Percentiles rank a stretch among this genome's conserved stretches.
These are phyloP conservation scores for Rhizopogon rudus DNA, from an alignment of 768 basidiomycete genomes.

Conservation along the genomic window DNA sequence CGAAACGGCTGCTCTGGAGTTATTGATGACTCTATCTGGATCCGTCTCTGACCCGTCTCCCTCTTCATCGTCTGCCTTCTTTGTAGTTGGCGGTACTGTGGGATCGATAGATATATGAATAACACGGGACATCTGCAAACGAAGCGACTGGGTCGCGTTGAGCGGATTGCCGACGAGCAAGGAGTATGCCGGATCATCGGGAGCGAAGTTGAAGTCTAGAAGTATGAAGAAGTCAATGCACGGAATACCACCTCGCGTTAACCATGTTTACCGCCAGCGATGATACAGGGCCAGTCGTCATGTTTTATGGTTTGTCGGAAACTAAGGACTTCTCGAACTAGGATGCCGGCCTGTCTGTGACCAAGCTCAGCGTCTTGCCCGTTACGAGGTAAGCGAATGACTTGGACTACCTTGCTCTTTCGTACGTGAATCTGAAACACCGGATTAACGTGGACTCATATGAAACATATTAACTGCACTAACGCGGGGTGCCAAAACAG, in stretches of 20 bases:
- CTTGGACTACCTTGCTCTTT: constrained; percentile 58
- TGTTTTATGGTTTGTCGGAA: constrained; percentile 46
- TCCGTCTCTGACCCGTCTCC: constrained; percentile 40
- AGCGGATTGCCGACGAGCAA: constrained; percentile 62
- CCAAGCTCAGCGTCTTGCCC: neutral
- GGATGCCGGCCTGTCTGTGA: constrained; percentile 69
- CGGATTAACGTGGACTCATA: neutral
- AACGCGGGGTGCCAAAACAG: constrained; percentile 94
- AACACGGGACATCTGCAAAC: constrained; percentile 59
- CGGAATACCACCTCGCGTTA: neutral
- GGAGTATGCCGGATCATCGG: constrained; percentile 78
- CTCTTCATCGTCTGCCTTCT: constrained; percentile 26
- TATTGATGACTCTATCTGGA: constrained; percentile 69
- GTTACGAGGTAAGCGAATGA: neutral
- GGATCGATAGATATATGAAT: constrained; percentile 71
- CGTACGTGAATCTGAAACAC: constrained; percentile 52
- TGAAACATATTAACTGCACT: constrained; percentile 15
- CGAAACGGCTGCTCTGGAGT: constrained; percentile 54
- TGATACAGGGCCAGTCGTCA: constrained; percentile 68
- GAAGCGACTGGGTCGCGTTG: constrained; percentile 45
- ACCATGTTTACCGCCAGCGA: constrained; percentile 66
- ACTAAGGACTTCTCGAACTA: constrained; percentile 56
- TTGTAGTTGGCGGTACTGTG: constrained; percentile 30
- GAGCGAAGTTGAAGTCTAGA: constrained; percentile 87
- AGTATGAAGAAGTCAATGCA: neutral